Percentiles rank a stretch among this genome's conserved stretches.
Evolutionary conservation across 2,329 filamentous ascomycete genomes (phyloP).

Genomic region (Trichoderma sp.): DNA sequence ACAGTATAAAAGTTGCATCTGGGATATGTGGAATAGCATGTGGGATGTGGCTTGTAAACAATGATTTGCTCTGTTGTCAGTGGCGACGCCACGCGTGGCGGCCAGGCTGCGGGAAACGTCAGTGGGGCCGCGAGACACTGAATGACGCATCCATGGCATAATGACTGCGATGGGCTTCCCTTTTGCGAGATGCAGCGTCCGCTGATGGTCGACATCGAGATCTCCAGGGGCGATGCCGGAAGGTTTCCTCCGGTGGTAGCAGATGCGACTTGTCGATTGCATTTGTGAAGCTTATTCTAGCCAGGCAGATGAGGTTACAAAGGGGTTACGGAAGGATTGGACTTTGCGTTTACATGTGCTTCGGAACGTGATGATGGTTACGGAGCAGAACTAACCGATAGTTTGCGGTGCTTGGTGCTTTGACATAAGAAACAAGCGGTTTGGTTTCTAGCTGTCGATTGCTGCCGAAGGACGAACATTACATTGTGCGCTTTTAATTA

Average conservation of each 20-base stretch:
- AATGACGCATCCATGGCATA: conserved; percentile 15
- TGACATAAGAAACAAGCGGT: background rate
- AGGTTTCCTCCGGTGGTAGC: background rate
- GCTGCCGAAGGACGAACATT: background rate
- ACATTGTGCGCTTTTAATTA: background rate
- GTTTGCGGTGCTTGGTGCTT: background rate
- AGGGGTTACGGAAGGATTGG: background rate
- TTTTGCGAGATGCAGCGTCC: background rate
- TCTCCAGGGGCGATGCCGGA: background rate
- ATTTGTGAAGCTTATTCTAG: background rate
- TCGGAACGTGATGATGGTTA: background rate
- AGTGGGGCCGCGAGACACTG: background rate
- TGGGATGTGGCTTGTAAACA: background rate
- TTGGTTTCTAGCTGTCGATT: background rate
- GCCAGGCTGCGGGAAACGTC: background rate
- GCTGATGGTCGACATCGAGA: conserved; percentile 12
- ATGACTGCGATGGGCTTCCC: background rate
- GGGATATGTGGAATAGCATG: background rate
- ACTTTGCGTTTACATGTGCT: background rate
- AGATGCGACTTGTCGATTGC: background rate
- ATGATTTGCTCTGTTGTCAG: background rate
- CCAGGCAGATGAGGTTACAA: background rate
- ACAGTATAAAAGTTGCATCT: background rate
- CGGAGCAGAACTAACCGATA: too few species aligned
- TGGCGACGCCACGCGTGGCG: conserved; percentile 14